Base-by-base conservation (phyloP, 1,284 basidiomycete species). In the Coniferiporia sulphurascens region DNA sequence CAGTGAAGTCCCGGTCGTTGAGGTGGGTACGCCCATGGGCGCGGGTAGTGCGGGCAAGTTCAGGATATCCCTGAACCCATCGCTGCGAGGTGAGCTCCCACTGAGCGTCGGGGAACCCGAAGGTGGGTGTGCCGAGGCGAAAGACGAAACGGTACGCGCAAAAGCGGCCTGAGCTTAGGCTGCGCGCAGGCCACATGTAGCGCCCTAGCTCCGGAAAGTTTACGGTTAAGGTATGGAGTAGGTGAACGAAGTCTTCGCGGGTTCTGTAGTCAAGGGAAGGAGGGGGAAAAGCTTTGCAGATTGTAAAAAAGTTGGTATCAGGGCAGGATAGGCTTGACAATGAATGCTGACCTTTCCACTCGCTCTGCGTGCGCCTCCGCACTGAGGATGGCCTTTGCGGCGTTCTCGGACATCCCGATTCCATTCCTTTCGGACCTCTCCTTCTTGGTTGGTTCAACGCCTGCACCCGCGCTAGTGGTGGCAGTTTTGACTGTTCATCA, bases 211-310 rank as follows among this genome's bases (percentile, higher is more conserved):
- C 78, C 1, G 68, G 53, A 84, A 85, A 88, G 32, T 74, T 73
- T 34, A 84, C 80, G 46, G 75, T 68, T 53, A 85, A 66, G 56
- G 76, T 69, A 59, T 76, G 73, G 63, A 80, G 69, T 7, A 80
- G 76, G 2, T 79, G 76, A 34, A 82, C 78, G 8, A 81, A 77
- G 2, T 86, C 84, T 63, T 85, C 85, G 54, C 81, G 75, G 4
- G 77, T 78, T 27, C 71, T 60, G 52, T 44, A 53, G 36, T 38
- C 36, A 38, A 13, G 36, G 6, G 19, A 9, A 7, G 48, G 7
- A 35, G 6, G n/a, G n/a, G n/a, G n/a, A n/a, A n/a, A n/a, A n/a
- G n/a, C 17, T 10, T 45, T n/a, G n/a, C 7, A 50, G 7, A 9
- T 5, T 9, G 46, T 48, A 17, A 48, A 22, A 50, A 50, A 50